Conservation (phyloP, 306 rosid genomes). For the barrel medic (Medicago truncatula) region MtrunA17r5.0-ANR NC_053045.1:45197501-45198000, state of each 20-base stretch:
- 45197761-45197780: background rate
- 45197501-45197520: background rate
- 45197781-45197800: no score
- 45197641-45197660: background rate
- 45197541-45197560: background rate
- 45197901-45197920: conserved; percentile 65
- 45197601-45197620: background rate
- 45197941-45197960: conserved; percentile 69
- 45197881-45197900: conserved; percentile 39
- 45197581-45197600: background rate
- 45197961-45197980: conserved; percentile 50
- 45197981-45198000: conserved; percentile 48
- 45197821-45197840: no score
- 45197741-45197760: no score
- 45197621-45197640: conserved; percentile 1
- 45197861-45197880: conserved; percentile 48
- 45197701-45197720: background rate
- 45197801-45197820: background rate
- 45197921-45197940: conserved; percentile 87
- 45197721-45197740: background rate
- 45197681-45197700: background rate
- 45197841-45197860: conserved; percentile 25
- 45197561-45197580: no score
- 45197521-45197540: background rate
- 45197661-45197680: conserved; percentile 22